phyloP scores from a whole-genome alignment of 768 basidiomycete species.

The Tephrocybe rancida region DNA sequence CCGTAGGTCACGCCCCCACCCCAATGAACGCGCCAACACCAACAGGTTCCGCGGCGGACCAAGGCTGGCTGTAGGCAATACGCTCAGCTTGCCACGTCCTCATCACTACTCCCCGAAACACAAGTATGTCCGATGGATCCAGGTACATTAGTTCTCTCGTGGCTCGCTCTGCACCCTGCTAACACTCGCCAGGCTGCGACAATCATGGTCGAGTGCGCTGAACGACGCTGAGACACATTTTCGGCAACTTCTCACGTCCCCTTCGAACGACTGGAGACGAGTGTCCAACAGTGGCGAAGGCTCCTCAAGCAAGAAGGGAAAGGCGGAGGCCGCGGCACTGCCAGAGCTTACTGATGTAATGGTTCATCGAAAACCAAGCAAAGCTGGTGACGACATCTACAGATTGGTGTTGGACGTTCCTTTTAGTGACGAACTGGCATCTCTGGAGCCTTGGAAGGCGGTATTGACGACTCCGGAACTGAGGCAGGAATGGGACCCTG shows the following conservation, averaged over 20 bases:
- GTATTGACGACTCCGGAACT: slow-evolving; percentile 86
- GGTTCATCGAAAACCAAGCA: slow-evolving; percentile 72
- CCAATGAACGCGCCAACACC: slow-evolving; percentile 8
- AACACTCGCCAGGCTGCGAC: slow-evolving; percentile 59
- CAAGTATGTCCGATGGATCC: slow-evolving; percentile 59
- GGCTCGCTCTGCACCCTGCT: neutral
- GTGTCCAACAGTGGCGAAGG: slow-evolving; percentile 49
- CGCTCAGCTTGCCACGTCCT: neutral
- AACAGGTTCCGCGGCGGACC: slow-evolving; percentile 8
- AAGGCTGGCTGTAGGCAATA: neutral
- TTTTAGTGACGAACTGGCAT: slow-evolving; percentile 56
- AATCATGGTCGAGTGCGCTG: slow-evolving; percentile 82
- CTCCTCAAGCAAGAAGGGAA: slow-evolving; percentile 59
- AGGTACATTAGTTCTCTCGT: slow-evolving; percentile 39
- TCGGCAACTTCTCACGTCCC: slow-evolving; percentile 73
- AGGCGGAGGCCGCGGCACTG: slow-evolving; percentile 48
- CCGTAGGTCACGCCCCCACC: slow-evolving; percentile 13
- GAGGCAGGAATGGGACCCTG: slow-evolving; percentile 90
- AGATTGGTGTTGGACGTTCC: slow-evolving; percentile 82
- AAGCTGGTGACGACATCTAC: slow-evolving; percentile 77
- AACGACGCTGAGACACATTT: slow-evolving; percentile 77
- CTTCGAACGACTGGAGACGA: slow-evolving; percentile 81
- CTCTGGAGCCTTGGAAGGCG: slow-evolving; percentile 80
- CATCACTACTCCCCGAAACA: neutral
- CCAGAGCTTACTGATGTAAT: slow-evolving; percentile 74